phyloP scores from a whole-genome alignment of 495 filamentous ascomycete genomes.

The Aspergillus ostianus region DNA sequence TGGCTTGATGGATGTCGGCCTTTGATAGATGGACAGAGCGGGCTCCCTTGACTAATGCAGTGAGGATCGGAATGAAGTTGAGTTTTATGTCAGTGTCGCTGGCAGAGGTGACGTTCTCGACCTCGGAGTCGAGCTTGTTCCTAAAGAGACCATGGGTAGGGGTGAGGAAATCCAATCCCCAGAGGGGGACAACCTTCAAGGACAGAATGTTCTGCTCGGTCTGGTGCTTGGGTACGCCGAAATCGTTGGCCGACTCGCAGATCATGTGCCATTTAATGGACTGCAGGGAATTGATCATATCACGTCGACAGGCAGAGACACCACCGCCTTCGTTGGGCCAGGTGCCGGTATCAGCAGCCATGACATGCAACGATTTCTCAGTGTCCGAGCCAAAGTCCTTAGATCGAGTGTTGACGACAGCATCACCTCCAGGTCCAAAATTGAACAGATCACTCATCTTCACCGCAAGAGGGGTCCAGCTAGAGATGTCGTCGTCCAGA shows the following conservation, averaged over 20 bases:
- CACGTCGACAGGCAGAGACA: conserved; percentile 65
- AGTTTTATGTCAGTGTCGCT: conserved; percentile 55
- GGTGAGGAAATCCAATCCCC: conserved; percentile 63
- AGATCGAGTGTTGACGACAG: conserved; percentile 42
- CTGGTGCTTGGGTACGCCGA: conserved; percentile 63
- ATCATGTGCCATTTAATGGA: conserved; percentile 67
- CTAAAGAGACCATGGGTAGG: conserved; percentile 63
- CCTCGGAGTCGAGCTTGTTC: conserved; percentile 60
- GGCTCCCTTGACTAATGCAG: conserved; percentile 57
- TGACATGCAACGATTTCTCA: conserved; percentile 56
- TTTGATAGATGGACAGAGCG: conserved; percentile 50
- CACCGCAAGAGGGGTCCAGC: conserved; percentile 59
- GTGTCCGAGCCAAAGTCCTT: conserved; percentile 49
- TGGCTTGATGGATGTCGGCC: conserved; percentile 53
- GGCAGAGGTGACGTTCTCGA: conserved; percentile 54
- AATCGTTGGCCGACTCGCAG: conserved; percentile 65
- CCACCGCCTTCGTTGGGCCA: conserved; percentile 68
- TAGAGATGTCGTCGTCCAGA: conserved; percentile 56
- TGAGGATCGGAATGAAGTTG: conserved; percentile 63
- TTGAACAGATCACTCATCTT: conserved; percentile 62
- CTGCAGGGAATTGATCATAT: conserved; percentile 62
- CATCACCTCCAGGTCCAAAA: conserved; percentile 63
- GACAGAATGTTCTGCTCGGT: conserved; percentile 65
- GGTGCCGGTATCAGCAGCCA: conserved; percentile 62
- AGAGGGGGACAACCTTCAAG: conserved; percentile 63